Conservation (phyloP, 2,329 filamentous ascomycete species). For the Hirsutella minnesotensis region DNA sequence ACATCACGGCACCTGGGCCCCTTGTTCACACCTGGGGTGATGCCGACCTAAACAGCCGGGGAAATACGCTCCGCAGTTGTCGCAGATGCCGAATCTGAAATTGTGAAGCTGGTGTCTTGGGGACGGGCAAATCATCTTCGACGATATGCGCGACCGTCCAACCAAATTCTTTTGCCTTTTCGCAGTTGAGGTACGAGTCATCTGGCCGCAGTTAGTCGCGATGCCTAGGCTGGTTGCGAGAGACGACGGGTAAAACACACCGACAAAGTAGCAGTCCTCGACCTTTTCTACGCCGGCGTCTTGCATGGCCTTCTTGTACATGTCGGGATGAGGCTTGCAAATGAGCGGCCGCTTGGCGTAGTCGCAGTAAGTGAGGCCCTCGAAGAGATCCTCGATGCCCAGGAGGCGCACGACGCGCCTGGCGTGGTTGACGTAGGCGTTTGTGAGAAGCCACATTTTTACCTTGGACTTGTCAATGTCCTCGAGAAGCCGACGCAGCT, state of each 20-base stretch:
- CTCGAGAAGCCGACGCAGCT: slow-evolving; percentile 63
- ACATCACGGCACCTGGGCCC: too few species aligned
- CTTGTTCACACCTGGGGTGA: slow-evolving; percentile 1
- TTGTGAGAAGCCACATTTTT: slow-evolving; percentile 88
- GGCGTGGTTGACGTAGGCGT: slow-evolving; percentile 85
- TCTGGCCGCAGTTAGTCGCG: slow-evolving; percentile 37
- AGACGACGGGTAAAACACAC: slow-evolving; percentile 36
- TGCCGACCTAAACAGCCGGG: slow-evolving; percentile 67
- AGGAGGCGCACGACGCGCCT: slow-evolving; percentile 71
- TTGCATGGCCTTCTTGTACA: slow-evolving; percentile 81
- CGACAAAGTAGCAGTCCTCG: slow-evolving; percentile 83
- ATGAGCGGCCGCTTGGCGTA: slow-evolving; percentile 63
- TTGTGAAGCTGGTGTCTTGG: slow-evolving; percentile 53
- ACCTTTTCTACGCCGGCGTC: slow-evolving; percentile 61
- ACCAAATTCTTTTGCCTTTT: slow-evolving; percentile 62
- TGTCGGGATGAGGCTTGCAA: slow-evolving; percentile 75
- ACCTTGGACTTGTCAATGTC: slow-evolving; percentile 78
- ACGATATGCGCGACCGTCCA: slow-evolving; percentile 83
- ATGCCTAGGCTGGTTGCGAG: neutral
- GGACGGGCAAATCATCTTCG: slow-evolving; percentile 58
- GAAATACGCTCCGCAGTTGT: slow-evolving; percentile 65
- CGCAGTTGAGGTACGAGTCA: slow-evolving; percentile 77
- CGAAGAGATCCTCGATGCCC: slow-evolving; percentile 77
- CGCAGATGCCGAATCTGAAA: slow-evolving; percentile 65
- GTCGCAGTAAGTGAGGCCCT: slow-evolving; percentile 91